A percentile compares a stretch with the other conserved stretches of the same genome.
phyloP scores from a whole-genome alignment of 345 rosid genomes.

The Brassica carinata region DNA sequence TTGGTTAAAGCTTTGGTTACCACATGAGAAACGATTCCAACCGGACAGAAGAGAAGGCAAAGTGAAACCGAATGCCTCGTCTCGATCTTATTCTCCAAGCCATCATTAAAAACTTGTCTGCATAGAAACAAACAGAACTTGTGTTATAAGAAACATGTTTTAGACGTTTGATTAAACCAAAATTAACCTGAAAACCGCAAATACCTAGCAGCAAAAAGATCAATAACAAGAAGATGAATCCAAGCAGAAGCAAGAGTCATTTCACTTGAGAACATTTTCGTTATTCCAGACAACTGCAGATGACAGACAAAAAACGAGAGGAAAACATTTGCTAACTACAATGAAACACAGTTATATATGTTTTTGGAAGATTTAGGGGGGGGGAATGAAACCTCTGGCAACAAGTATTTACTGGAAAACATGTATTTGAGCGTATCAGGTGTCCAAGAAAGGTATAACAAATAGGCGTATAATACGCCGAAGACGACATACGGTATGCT shows the following conservation, averaged over 20 bases:
- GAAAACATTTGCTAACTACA: neutral
- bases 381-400: slow-evolving; percentile 70
- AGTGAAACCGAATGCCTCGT: slow-evolving; percentile 89
- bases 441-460: slow-evolving; percentile 85
- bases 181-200: neutral
- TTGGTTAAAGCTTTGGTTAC: slow-evolving; percentile 68
- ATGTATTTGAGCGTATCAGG: slow-evolving; percentile 68
- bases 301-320: neutral
- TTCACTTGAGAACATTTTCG: slow-evolving; percentile 86
- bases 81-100: slow-evolving; percentile 71
- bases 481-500: slow-evolving; percentile 65
- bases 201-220: slow-evolving; percentile 95
- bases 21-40: slow-evolving; percentile 68
- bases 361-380: too few relatives aligned
- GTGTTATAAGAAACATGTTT: neutral
- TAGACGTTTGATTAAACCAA: neutral
- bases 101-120: slow-evolving; percentile 90
- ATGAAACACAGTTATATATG: neutral
- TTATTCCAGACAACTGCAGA: slow-evolving; percentile 71
- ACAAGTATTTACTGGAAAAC: slow-evolving; percentile 74
- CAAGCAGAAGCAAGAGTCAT: slow-evolving; percentile 91
- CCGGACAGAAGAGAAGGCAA: slow-evolving; percentile 86
- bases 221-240: slow-evolving; percentile 85
- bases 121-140: neutral
- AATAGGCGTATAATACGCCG: slow-evolving; percentile 69